Percentiles rank a stretch among this genome's conserved stretches.
These are phyloP conservation scores for Colletotrichum camelliae DNA, from an alignment of 2,329 filamentous ascomycete species.

Conservation along the genomic window DNA sequence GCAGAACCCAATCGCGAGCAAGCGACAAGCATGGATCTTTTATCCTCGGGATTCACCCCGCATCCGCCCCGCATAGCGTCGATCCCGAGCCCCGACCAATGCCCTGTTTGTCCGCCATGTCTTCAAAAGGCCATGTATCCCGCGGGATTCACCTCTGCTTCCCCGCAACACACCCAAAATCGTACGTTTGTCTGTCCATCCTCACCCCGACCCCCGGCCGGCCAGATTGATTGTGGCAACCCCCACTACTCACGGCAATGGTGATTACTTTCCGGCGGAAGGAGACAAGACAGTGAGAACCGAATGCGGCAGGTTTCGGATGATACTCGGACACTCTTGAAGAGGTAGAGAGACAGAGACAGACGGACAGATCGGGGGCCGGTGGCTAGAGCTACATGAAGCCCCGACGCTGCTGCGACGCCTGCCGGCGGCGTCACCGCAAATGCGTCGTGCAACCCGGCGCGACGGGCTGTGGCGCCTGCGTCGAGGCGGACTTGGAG, in stretches of 20 bases:
- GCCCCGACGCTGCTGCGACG: slow-evolving; percentile 10
- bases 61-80: not conserved
- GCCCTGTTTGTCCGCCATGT: not conserved
- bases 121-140: slow-evolving; percentile 16
- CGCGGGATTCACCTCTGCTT: slow-evolving; percentile 9
- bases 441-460: slow-evolving; percentile 12
- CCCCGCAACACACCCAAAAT: not conserved
- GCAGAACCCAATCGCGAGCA: not conserved
- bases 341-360: not conserved
- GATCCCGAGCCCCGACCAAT: slow-evolving; percentile 7
- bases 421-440: slow-evolving; percentile 18
- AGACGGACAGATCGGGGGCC: not conserved
- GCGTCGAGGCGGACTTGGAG: slow-evolving; percentile 2
- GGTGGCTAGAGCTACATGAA: slow-evolving; percentile 4
- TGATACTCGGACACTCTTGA: not conserved
- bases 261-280: not conserved
- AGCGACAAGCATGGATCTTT: not conserved
- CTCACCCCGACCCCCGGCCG: not conserved
- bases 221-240: not conserved
- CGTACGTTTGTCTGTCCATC: slow-evolving; percentile 1
- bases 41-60: slow-evolving; percentile 11
- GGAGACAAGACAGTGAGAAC: not conserved
- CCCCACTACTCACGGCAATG: not conserved
- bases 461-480: slow-evolving; percentile 10
- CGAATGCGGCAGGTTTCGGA: not conserved